Conservation (phyloP, 192 early-diverging fungal species). For the Coemansia sp. region DNA sequence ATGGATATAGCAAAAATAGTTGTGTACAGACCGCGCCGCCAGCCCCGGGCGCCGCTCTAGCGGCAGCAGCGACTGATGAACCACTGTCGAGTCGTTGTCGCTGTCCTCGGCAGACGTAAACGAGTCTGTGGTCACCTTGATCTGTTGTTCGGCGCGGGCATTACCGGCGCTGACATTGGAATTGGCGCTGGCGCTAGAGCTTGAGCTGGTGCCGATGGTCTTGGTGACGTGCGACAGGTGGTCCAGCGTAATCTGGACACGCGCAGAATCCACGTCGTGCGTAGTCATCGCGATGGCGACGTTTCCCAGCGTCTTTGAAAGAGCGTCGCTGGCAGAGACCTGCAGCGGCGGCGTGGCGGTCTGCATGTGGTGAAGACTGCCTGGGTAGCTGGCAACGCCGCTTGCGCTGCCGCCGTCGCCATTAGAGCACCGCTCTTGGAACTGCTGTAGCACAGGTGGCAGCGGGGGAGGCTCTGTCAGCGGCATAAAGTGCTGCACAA, state of each 20-base stretch:
- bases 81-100: not conserved
- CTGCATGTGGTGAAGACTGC: not conserved
- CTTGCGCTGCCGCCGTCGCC: not conserved
- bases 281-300: constrained; percentile 41
- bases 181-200: too few species aligned
- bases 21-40: constrained; percentile 29
- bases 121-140: too few species aligned
- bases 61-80: constrained; percentile 34
- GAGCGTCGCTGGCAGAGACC: constrained; percentile 11
- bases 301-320: constrained; percentile 41
- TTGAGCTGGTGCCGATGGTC: constrained; percentile 21
- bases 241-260: constrained; percentile 36
- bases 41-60: constrained; percentile 35
- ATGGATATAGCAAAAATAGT: constrained; percentile 52
- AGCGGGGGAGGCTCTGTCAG: constrained; percentile 31
- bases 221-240: constrained; percentile 37
- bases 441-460: constrained; percentile 24
- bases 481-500: constrained; percentile 13
- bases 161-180: constrained; percentile 2
- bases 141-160: not conserved
- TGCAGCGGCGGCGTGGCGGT: not conserved
- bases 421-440: not conserved
- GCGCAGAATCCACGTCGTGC: constrained; percentile 15
- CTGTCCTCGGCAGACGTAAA: not conserved
- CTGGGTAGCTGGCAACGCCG: not conserved